Percentiles rank a stretch among this genome's conserved stretches.
phyloP scores from a whole-genome alignment of 2,329 filamentous ascomycete species.

The Sarocladiaceae sp. region DNA sequence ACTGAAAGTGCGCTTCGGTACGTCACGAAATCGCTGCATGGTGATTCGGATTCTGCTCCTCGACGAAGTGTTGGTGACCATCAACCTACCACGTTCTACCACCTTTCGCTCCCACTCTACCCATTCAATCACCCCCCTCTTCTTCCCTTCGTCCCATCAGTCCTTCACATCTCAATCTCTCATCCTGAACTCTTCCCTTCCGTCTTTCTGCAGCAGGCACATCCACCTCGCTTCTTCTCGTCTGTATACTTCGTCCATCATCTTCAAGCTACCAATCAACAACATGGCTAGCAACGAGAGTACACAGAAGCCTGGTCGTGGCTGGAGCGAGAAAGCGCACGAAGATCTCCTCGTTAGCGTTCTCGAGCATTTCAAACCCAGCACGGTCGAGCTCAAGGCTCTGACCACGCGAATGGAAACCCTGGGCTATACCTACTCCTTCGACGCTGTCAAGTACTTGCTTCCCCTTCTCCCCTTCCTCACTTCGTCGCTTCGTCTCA shows the following conservation, averaged over 20 bases:
- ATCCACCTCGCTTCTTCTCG: background rate
- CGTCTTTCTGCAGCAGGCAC: no score
- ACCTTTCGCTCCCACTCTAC: conserved; percentile 11
- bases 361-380: conserved; percentile 29
- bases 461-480: background rate
- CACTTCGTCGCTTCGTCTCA: conserved; percentile 1
- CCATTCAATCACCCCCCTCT: background rate
- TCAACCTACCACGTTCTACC: background rate
- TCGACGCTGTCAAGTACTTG: conserved; percentile 35
- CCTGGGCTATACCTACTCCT: conserved; percentile 32
- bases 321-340: conserved; percentile 31
- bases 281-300: background rate
- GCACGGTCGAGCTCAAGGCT: conserved; percentile 23
- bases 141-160: background rate
- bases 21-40: conserved; percentile 11
- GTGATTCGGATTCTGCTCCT: no score
- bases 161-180: background rate
- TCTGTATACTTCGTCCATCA: background rate
- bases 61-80: no score
- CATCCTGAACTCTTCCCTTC: background rate
- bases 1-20: conserved; percentile 36
- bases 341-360: conserved; percentile 31
- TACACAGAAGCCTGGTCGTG: background rate
- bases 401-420: conserved; percentile 25
- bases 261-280: no score